Percentiles rank a stretch among this genome's conserved stretches.
Conservation (phyloP, 164 flowering plant genomes). For the Macadamia tetraphylla region DNA sequence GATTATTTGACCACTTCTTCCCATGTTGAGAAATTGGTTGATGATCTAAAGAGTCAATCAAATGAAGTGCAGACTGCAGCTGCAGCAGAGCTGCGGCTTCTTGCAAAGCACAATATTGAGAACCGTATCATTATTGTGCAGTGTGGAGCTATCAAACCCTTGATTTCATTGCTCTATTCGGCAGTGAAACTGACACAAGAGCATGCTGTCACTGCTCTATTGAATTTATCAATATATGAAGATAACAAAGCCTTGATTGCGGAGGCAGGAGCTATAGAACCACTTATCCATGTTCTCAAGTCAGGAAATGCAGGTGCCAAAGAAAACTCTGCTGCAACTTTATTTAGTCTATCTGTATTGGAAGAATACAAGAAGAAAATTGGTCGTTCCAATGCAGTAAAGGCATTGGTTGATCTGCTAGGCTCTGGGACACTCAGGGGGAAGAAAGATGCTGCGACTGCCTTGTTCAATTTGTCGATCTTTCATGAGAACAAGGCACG, state of each 20-base stretch:
- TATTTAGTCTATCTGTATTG: conserved; percentile 77
- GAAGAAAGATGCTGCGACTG: conserved; percentile 94
- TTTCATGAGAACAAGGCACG: conserved; percentile 88
- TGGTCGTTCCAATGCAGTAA: conserved; percentile 83
- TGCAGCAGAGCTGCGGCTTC: conserved; percentile 70
- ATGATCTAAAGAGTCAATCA: conserved; percentile 52
- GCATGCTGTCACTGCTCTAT: conserved; percentile 85
- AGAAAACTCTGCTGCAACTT: conserved; percentile 88
- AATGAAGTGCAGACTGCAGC: conserved; percentile 55
- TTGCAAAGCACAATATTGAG: conserved; percentile 70
- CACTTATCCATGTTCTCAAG: conserved; percentile 68
- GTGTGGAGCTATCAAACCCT: conserved; percentile 68
- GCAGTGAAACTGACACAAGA: conserved; percentile 52
- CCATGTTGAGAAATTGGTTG: conserved; percentile 56
- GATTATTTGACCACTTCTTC: conserved; percentile 47
- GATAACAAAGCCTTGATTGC: conserved; percentile 65
- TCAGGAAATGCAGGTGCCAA: conserved; percentile 66
- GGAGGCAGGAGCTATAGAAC: conserved; percentile 70
- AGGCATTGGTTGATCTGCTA: conserved; percentile 74
- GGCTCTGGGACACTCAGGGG: conserved; percentile 76
- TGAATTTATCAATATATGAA: conserved; percentile 79
- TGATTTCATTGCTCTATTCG: conserved; percentile 64
- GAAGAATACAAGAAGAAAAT: conserved; percentile 75
- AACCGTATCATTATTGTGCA: conserved; percentile 67
- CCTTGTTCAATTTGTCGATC: conserved; percentile 85